phyloP scores from a whole-genome alignment of 768 basidiomycete species.

The Pleurotus citrinopileatus region DNA sequence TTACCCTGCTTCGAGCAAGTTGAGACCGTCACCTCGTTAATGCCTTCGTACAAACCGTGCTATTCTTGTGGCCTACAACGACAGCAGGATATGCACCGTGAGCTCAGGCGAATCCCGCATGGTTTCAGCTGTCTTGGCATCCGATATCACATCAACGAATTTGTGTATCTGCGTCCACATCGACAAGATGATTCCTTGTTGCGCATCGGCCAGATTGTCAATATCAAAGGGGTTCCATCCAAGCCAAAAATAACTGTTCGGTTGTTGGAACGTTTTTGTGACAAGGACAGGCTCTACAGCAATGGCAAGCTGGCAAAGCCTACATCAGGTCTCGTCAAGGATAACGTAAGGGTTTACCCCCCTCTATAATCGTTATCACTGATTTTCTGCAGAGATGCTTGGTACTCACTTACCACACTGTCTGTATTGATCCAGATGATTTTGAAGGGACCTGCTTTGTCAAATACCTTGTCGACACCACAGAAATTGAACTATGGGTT shows the following conservation, averaged over 20 bases:
- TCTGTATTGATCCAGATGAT: slow-evolving; percentile 28
- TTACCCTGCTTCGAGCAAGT: slow-evolving; percentile 33
- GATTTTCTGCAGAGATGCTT: slow-evolving; percentile 35
- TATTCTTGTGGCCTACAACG: slow-evolving; percentile 42
- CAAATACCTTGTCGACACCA: slow-evolving; percentile 26
- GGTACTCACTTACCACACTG: slow-evolving; percentile 30
- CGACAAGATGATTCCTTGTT: slow-evolving; percentile 33
- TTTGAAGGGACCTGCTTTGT: slow-evolving; percentile 60
- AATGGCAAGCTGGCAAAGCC: not conserved
- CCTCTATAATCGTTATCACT: not conserved
- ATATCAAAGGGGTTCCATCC: slow-evolving; percentile 26
- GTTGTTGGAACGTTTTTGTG: slow-evolving; percentile 45
- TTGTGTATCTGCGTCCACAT: slow-evolving; percentile 50
- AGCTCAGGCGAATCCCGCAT: slow-evolving; percentile 24
- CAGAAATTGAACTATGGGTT: slow-evolving; percentile 46
- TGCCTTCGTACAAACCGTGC: slow-evolving; percentile 37
- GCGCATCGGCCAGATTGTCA: slow-evolving; percentile 54
- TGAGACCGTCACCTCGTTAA: slow-evolving; percentile 22
- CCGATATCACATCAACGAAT: slow-evolving; percentile 58
- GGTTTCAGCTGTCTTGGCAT: slow-evolving; percentile 38
- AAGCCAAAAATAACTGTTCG: slow-evolving; percentile 31
- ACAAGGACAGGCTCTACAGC: slow-evolving; percentile 25
- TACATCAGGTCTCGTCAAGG: slow-evolving; percentile 14
- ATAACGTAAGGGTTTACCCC: slow-evolving; percentile 40
- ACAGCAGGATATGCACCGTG: slow-evolving; percentile 20